Evolutionary conservation across 371 early-diverging fungal species (phyloP).

Genomic region (Racocetra persica): DNA sequence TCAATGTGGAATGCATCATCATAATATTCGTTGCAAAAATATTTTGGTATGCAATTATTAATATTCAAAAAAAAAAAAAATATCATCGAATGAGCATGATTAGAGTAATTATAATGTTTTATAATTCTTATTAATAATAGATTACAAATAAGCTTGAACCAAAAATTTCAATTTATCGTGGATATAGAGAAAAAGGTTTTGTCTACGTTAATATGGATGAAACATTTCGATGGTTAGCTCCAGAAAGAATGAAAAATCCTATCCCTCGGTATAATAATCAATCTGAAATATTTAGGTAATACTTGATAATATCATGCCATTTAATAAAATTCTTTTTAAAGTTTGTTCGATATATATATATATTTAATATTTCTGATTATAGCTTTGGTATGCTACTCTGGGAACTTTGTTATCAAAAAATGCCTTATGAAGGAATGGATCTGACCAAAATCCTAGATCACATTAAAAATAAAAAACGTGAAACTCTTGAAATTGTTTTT

Average conservation of each 20-base stretch:
- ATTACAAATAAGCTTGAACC: background rate
- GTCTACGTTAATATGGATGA: background rate
- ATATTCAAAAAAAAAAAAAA: background rate
- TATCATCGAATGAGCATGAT: too few relatives aligned
- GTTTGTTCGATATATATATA: too few relatives aligned
- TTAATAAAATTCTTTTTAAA: too few relatives aligned
- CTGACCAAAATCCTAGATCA: background rate
- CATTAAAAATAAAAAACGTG: background rate
- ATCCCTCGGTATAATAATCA: background rate
- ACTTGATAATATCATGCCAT: background rate
- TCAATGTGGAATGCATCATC: background rate
- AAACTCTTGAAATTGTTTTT: background rate
- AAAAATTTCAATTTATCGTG: conserved; percentile 27
- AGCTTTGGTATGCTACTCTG: conserved; percentile 37
- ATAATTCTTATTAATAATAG: background rate
- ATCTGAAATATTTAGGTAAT: conserved; percentile 30
- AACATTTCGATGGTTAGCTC: conserved; percentile 4
- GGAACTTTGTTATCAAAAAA: conserved; percentile 32
- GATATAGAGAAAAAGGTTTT: background rate
- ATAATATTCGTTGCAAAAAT: conserved; percentile 10
- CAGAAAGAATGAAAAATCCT: conserved; percentile 2
- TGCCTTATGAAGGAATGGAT: conserved; percentile 15
- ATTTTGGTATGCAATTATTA: background rate
- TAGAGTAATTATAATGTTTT: background rate
- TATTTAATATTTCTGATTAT: background rate